A percentile compares a stretch with the other conserved stretches of the same genome.
Conservation (phyloP, 805 yeast species). For the Pichia gijzeniarum region DNA sequence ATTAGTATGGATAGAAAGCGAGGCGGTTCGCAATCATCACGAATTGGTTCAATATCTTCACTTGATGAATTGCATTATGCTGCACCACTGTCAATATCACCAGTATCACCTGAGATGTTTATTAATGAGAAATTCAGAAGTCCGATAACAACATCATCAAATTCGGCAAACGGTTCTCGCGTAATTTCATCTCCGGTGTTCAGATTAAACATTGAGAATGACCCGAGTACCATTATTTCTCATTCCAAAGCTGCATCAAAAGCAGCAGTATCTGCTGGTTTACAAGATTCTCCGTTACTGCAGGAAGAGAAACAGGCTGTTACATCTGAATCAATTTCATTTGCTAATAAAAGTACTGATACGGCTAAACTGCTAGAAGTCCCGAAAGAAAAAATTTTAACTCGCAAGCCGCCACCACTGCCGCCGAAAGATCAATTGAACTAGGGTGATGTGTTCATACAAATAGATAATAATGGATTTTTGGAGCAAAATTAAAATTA, state of each 20-base stretch:
- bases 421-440: conserved; percentile 1
- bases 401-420: conserved; percentile 1
- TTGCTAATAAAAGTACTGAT: too few relatives aligned
- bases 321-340: too few relatives aligned
- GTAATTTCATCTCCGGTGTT: background rate
- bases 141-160: background rate
- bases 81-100: conserved; percentile 9
- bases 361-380: background rate
- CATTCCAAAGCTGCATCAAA: background rate
- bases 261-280: background rate
- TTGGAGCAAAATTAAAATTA: background rate
- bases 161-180: background rate
- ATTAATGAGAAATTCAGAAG: conserved; percentile 20
- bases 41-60: conserved; percentile 7
- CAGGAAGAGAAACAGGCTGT: too few relatives aligned
- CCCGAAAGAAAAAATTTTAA: background rate
- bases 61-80: conserved; percentile 3
- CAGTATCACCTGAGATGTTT: conserved; percentile 22
- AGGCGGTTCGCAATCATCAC: conserved; percentile 6
- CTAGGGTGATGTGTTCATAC: too few relatives aligned
- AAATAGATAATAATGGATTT: too few relatives aligned
- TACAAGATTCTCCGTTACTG: background rate
- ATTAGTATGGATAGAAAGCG: conserved; percentile 8
- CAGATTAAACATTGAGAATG: background rate
- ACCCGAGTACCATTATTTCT: background rate